Evolutionary conservation across 495 filamentous ascomycete genomes (phyloP).

Genomic region (Penicillium cinerascens): DNA sequence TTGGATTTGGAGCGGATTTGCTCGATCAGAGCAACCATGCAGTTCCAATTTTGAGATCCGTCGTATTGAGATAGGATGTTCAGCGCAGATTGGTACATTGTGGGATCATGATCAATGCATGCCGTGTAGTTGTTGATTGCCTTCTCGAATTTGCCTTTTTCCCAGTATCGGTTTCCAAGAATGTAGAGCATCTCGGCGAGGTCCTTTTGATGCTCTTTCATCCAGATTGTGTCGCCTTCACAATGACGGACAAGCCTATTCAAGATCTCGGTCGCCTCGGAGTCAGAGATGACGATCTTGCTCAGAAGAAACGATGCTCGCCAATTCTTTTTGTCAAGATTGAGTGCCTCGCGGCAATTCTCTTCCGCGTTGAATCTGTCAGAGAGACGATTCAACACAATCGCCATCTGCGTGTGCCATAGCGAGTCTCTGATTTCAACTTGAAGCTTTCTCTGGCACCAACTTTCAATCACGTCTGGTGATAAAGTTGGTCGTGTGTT

Average conservation of each 20-base stretch:
- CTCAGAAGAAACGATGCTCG: background rate
- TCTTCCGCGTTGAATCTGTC: background rate
- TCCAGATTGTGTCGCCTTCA: background rate
- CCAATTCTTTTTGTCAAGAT: background rate
- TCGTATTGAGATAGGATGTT: background rate
- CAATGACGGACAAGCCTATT: background rate
- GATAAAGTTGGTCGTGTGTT: no score
- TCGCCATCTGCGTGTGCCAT: slow-evolving; percentile 8
- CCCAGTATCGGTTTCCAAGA: no score
- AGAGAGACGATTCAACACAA: background rate
- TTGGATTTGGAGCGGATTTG: background rate
- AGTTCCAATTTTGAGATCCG: background rate
- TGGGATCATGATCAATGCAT: background rate
- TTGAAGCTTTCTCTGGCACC: background rate
- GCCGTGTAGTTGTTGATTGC: background rate
- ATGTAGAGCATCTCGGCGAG: slow-evolving; percentile 6
- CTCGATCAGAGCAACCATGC: background rate
- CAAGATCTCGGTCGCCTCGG: slow-evolving; percentile 4
- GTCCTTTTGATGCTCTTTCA: background rate
- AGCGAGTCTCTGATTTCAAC: background rate
- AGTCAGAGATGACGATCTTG: slow-evolving; percentile 1
- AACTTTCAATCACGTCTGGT: no score
- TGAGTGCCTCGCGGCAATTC: slow-evolving; percentile 2
- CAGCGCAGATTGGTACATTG: background rate
- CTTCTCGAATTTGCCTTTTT: no score